These are phyloP conservation scores for Boletus subcaerulescens DNA, from an alignment of 768 basidiomycete genomes.

Conservation along the genomic window DNA sequence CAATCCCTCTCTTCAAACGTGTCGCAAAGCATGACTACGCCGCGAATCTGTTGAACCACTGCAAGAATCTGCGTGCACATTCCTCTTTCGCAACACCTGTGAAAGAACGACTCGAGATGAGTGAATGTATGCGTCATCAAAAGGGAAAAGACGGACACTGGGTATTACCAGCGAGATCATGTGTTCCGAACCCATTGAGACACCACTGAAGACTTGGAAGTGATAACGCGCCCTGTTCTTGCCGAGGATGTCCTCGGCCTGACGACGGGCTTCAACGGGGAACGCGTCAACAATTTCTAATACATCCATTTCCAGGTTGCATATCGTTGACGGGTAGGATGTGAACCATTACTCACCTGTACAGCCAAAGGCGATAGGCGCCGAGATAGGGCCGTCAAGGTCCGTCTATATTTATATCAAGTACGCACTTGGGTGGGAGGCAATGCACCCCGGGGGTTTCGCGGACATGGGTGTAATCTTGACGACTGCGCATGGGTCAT, in stretches of 20 bases:
- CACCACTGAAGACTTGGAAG: conserved; percentile 54
- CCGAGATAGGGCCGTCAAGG: conserved; percentile 28
- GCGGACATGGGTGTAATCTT: no score
- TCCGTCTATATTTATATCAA: no score
- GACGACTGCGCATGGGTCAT: not conserved
- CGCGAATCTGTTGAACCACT: conserved; percentile 51
- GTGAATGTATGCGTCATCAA: not conserved
- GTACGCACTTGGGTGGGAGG: not conserved
- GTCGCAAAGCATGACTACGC: conserved; percentile 8
- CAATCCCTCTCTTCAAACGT: not conserved
- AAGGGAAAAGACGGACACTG: conserved; percentile 18
- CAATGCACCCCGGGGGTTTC: no score
- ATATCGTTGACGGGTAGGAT: not conserved
- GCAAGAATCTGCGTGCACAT: conserved; percentile 46
- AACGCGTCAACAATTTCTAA: conserved; percentile 55
- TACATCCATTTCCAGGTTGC: not conserved
- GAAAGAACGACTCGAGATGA: not conserved
- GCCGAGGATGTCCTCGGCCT: conserved; percentile 54
- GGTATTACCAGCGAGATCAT: conserved; percentile 26
- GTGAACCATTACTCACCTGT: conserved; percentile 40
- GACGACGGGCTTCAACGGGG: conserved; percentile 47
- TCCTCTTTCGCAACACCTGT: conserved; percentile 63
- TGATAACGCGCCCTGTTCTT: conserved; percentile 51
- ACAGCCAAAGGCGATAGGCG: conserved; percentile 52
- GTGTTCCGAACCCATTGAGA: conserved; percentile 36